A percentile compares a stretch with the other conserved stretches of the same genome.
These are phyloP conservation scores for Neurospora africana DNA, from an alignment of 495 filamentous ascomycete species.

Conservation along the genomic window DNA sequence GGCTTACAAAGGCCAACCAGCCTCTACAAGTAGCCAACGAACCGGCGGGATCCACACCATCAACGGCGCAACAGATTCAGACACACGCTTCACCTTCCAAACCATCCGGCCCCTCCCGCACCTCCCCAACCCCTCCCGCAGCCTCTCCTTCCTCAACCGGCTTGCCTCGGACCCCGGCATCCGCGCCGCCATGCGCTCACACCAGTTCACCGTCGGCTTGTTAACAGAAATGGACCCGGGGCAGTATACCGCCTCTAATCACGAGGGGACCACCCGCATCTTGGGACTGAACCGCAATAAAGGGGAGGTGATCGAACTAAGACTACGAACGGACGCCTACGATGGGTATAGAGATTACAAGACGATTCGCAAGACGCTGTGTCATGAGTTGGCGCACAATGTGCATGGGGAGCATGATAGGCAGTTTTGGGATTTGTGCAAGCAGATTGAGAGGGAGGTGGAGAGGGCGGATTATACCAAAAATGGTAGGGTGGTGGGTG, in stretches of 20 bases:
- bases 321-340: constrained; percentile 83
- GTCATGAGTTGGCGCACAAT: constrained; percentile 92
- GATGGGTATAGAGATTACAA: constrained; percentile 90
- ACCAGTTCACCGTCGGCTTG: constrained; percentile 76
- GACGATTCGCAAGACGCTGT: constrained; percentile 80
- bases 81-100: constrained; percentile 68
- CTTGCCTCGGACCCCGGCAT: constrained; percentile 80
- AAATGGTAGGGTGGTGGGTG: constrained; percentile 53
- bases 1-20: constrained; percentile 1
- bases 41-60: constrained; percentile 19
- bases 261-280: constrained; percentile 58
- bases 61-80: constrained; percentile 21
- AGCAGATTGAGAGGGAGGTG: constrained; percentile 80
- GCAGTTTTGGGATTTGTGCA: constrained; percentile 79
- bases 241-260: constrained; percentile 56
- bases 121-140: constrained; percentile 62
- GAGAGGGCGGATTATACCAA: constrained; percentile 62
- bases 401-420: constrained; percentile 74
- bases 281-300: constrained; percentile 80
- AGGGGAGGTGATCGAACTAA: constrained; percentile 85
- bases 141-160: constrained; percentile 62
- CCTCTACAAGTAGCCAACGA: constrained; percentile 17
- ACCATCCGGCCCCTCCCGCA: constrained; percentile 58
- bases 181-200: constrained; percentile 64
- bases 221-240: constrained; percentile 93